Base-by-base conservation (phyloP, 2,329 filamentous ascomycete genomes). In the Grosmannia penicillata region DNA sequence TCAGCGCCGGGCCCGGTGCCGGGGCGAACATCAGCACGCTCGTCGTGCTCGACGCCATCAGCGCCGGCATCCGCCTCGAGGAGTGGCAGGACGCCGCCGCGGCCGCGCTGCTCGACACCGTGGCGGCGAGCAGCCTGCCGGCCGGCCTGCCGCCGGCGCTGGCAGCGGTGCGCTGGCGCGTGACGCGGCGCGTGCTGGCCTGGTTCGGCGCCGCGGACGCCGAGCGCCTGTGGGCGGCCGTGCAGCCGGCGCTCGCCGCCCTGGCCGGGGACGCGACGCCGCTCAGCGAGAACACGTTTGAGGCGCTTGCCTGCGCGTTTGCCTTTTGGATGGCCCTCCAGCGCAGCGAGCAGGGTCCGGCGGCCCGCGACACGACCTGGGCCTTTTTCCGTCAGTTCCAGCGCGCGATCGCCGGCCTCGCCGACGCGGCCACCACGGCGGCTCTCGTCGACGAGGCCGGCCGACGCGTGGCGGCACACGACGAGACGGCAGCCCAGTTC, bases 21-120 rank as follows among this genome's bases (percentile, higher is more conserved):
- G 9, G 18, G 3, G 7, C 8, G 10, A 5, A 17, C 6, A 48
- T 49, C 4, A 55, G 63, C 0, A 50, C 58, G 6, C 59, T 62
- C 18, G 49, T 66, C 6, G 59, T 70, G 19, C 46, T 65, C 9
- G 58, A 62, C 33, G 56, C 59, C 3, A 52, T 71, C 25, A 56
- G 59, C 0, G 51, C 57, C 18, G 64, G 63, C 4, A 47, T 70
- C 7, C 53, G 47, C 4, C 54, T 53, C 13, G 61, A 68, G 33
- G 53, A 60, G 2, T 63, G 59, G 17, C 51, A 61, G 6, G 63
- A 70, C 44, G 56, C 55, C 3, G 50, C 61, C 2, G 59, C 58
- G 6, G 53, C 50, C 18, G 55, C 53, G 34, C 49, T 68, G 4
- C 57, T 61, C 19, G 53, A 60, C 8, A 44, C 60, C 5, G 48